Base-by-base conservation (phyloP, 352 stramenopile species). In the Thalassiosira mediterranea region DNA sequence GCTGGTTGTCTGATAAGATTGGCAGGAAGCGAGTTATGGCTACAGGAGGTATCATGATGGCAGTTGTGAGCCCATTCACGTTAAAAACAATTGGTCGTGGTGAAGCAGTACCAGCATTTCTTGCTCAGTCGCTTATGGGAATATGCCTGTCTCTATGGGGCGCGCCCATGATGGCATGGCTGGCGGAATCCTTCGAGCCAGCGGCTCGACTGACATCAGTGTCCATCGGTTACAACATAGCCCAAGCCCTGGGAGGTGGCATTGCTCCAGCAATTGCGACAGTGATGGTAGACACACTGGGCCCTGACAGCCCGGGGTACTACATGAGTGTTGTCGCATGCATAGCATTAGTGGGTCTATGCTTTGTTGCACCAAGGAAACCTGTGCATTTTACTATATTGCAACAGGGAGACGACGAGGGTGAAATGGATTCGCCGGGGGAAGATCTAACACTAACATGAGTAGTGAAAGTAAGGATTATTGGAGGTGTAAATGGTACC, bases 201-300 rank as follows among this genome's bases (percentile, higher is more conserved):
- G 47, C 72, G 37, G 58, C 67, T 25, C 56, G 83, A 59, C 59
- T 91, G 15, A 90, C 86, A 26, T 87, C 72, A 15, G 81, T 89
- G 13, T 68, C 76, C 4, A 84, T 91, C 64, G 86, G 86, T 8
- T 91, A 90, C 73, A 89, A 91, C 65, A 47, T 91, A 37, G 83
- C 73, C 11, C 80, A 89, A 58, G 58, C 48, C 3, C 47, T 57
- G 13, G 60, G 60, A 10, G 60, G 60, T 32, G 60, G 60, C 4
- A 23, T 69, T 59, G 52, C 69, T 26, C 83, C 86, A 21, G 57
- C 71, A 23, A 42, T 86, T 29, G 77, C 86, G 11, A 91, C 86
- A 37, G 51, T 72, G 3, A 34, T 90, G 3, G 62, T 86, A 10
- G 79, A 86, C 44, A 49, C 48, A 3, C 28, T 73, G 42, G 80